Evolutionary conservation across 106 monocot species (phyloP).

Genomic region (Gastrodia elata): DNA sequence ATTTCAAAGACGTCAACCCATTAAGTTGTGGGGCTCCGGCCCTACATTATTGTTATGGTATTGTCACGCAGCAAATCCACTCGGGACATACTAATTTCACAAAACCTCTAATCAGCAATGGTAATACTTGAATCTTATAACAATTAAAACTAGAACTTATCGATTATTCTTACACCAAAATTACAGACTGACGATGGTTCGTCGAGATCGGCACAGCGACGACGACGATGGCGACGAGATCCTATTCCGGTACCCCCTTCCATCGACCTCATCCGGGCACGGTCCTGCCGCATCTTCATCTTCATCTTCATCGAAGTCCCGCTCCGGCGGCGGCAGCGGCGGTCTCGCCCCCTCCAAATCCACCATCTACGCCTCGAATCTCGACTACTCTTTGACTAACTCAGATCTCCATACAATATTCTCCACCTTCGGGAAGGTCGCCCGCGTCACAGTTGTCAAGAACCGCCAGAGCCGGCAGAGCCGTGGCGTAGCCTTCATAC

Average conservation of each 20-base stretch:
- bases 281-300: neutral
- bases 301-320: neutral
- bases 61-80: too few relatives aligned
- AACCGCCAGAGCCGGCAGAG: constrained; percentile 54
- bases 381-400: constrained; percentile 83
- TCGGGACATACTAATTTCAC: too few relatives aligned
- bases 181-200: constrained; percentile 21
- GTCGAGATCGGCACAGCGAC: constrained; percentile 18
- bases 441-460: constrained; percentile 88
- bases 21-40: too few relatives aligned
- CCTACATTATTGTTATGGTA: too few relatives aligned
- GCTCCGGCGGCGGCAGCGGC: constrained; percentile 35
- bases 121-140: too few relatives aligned
- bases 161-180: too few relatives aligned
- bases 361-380: constrained; percentile 84
- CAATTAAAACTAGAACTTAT: too few relatives aligned
- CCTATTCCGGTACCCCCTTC: constrained; percentile 65
- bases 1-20: too few relatives aligned
- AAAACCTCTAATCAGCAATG: too few relatives aligned
- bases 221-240: constrained; percentile 70
- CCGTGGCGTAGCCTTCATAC: constrained; percentile 93
- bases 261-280: constrained; percentile 20
- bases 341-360: constrained; percentile 94
- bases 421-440: constrained; percentile 95
- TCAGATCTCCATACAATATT: constrained; percentile 96